Evolutionary conservation across 2,329 filamentous ascomycete genomes (phyloP).

Genomic region (Didymosphaeria variabile): DNA sequence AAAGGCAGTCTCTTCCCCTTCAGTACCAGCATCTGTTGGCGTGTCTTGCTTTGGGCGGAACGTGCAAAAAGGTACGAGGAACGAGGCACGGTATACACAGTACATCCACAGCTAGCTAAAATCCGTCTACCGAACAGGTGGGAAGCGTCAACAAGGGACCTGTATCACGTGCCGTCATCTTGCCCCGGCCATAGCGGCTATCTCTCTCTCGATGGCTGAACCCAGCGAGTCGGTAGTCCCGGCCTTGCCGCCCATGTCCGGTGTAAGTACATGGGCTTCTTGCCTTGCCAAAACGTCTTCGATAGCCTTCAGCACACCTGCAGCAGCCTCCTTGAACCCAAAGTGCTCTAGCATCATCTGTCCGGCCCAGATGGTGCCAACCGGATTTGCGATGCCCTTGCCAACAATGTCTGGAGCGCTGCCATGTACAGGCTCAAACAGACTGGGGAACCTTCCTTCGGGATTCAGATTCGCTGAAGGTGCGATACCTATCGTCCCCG

Average conservation of each 20-base stretch:
- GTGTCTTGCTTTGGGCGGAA: no score
- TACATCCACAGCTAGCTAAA: no score
- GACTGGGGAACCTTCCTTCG: slow-evolving; percentile 12
- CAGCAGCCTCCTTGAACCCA: slow-evolving; percentile 15
- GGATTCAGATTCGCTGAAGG: slow-evolving; percentile 21
- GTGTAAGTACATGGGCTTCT: slow-evolving; percentile 5
- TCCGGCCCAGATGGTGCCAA: slow-evolving; percentile 21
- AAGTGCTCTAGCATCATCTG: slow-evolving; percentile 18
- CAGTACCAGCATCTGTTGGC: no score
- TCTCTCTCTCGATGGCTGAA: slow-evolving; percentile 14
- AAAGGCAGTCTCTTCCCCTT: no score
- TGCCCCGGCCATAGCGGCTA: no score
- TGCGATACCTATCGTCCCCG: slow-evolving; percentile 22
- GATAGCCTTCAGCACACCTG: slow-evolving; percentile 17
- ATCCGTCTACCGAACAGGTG: no score
- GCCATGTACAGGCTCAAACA: slow-evolving; percentile 25
- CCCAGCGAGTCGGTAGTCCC: slow-evolving; percentile 16
- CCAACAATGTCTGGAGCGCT: slow-evolving; percentile 25
- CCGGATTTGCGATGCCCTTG: slow-evolving; percentile 25
- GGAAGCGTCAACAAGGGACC: no score
- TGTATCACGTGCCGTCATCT: no score
- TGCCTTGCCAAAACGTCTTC: slow-evolving; percentile 15
- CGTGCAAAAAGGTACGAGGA: no score
- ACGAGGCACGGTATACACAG: no score
- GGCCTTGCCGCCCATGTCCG: slow-evolving; percentile 17